phyloP scores from a whole-genome alignment of 2,329 filamentous ascomycete species.

The Fusarium piperis region DNA sequence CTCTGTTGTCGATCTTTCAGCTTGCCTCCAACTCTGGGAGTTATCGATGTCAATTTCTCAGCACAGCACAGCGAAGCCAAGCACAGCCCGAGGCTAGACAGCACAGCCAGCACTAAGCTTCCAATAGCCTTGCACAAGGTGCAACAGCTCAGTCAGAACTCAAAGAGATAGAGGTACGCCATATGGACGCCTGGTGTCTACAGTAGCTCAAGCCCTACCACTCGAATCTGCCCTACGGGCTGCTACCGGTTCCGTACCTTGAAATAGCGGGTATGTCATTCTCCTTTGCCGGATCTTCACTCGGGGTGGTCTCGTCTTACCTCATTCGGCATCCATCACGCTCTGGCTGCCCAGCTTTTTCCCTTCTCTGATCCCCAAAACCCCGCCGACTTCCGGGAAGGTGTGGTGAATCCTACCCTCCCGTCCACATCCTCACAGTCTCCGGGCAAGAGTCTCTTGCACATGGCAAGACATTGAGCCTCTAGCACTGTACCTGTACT shows the following conservation, averaged over 20 bases:
- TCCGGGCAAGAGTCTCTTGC: not conserved
- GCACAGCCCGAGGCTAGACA: not conserved
- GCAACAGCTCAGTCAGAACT: not conserved
- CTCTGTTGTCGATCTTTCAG: constrained; percentile 11
- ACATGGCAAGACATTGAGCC: constrained; percentile 1
- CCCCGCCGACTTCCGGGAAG: constrained; percentile 28
- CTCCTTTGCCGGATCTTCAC: constrained; percentile 28
- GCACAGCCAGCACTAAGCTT: not conserved
- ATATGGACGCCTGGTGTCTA: not conserved
- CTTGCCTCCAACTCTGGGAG: not conserved
- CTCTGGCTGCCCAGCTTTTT: constrained; percentile 5
- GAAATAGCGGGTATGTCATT: not conserved
- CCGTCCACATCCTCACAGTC: constrained; percentile 1
- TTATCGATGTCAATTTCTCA: not conserved
- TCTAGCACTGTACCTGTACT: not conserved
- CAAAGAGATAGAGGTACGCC: constrained; percentile 4
- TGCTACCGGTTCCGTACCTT: constrained; percentile 25
- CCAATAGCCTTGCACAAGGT: not conserved
- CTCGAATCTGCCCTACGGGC: constrained; percentile 20
- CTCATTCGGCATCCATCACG: constrained; percentile 27
- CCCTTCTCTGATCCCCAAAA: constrained; percentile 8
- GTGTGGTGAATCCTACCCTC: constrained; percentile 19
- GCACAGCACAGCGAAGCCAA: not conserved
- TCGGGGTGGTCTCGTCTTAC: constrained; percentile 34
- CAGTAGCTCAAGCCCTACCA: not conserved